Conservation (phyloP, 495 filamentous ascomycete genomes). For the Elasticomyces elasticus region DNA sequence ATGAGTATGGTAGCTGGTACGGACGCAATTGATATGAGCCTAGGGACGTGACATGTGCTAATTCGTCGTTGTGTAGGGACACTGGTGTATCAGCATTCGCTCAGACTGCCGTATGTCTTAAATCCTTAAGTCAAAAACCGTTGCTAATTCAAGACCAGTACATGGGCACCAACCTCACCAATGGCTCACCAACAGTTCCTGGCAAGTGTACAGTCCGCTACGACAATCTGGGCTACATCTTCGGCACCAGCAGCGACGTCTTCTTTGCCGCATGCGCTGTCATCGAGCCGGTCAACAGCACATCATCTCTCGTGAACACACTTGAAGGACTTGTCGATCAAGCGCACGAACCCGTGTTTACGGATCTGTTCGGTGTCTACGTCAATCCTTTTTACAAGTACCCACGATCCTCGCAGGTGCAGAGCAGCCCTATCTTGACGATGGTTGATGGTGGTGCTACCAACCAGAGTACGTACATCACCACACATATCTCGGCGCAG, state of each 20-base stretch:
- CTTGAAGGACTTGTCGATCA: constrained; percentile 21
- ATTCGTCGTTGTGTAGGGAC: too few relatives aligned
- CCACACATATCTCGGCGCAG: neutral
- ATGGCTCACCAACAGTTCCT: constrained; percentile 24
- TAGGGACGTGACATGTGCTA: too few relatives aligned
- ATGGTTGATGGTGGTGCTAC: constrained; percentile 39
- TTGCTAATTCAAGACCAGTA: constrained; percentile 2
- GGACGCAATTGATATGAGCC: too few relatives aligned
- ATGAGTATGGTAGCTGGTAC: constrained; percentile 42
- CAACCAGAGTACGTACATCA: constrained; percentile 29
- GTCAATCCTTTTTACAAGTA: constrained; percentile 40
- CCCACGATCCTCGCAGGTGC: constrained; percentile 24
- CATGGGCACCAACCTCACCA: constrained; percentile 35
- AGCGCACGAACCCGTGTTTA: constrained; percentile 15
- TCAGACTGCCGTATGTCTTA: constrained; percentile 21
- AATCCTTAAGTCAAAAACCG: neutral
- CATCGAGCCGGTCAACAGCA: constrained; percentile 11
- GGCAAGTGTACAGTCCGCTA: constrained; percentile 35
- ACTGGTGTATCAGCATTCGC: constrained; percentile 35
- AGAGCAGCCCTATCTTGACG: constrained; percentile 26
- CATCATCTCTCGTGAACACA: constrained; percentile 4
- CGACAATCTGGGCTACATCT: constrained; percentile 44
- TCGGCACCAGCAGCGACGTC: constrained; percentile 35
- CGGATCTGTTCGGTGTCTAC: constrained; percentile 32
- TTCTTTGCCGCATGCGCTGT: constrained; percentile 32